A percentile compares a stretch with the other conserved stretches of the same genome.
Evolutionary conservation across 2,329 filamentous ascomycete species (phyloP).

Genomic region (Calonectria hawksworthii): DNA sequence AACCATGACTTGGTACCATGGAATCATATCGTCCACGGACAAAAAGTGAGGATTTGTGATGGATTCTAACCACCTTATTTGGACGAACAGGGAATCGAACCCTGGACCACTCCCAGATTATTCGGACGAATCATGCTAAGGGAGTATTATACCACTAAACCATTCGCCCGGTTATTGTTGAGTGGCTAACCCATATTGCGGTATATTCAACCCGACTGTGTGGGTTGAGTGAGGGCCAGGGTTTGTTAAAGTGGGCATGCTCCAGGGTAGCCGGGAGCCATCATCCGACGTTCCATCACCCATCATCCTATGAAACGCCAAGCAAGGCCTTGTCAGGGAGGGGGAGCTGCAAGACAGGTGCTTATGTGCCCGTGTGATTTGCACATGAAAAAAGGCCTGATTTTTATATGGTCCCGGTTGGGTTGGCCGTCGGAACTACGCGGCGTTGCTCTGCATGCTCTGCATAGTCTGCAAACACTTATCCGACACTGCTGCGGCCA

Average conservation of each 20-base stretch:
- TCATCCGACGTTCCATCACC: neutral
- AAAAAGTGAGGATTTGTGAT: conserved; percentile 9
- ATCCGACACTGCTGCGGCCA: neutral
- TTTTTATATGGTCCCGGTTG: neutral
- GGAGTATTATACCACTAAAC: conserved; percentile 48
- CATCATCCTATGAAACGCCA: neutral
- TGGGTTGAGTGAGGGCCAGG: neutral
- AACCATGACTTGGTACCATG: conserved; percentile 2
- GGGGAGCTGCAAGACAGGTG: neutral
- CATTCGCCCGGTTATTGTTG: conserved; percentile 41
- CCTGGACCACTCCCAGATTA: conserved; percentile 37
- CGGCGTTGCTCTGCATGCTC: conserved; percentile 1
- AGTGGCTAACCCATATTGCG: neutral
- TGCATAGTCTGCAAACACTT: neutral
- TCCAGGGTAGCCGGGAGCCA: conserved; percentile 9
- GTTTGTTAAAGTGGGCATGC: neutral
- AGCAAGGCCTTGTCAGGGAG: neutral
- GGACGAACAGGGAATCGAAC: conserved; percentile 46
- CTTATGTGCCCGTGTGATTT: neutral
- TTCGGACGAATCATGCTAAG: conserved; percentile 38
- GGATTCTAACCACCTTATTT: conserved; percentile 33
- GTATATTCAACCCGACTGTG: conserved; percentile 17
- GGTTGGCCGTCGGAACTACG: neutral
- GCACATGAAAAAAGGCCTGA: neutral
- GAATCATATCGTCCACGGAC: neutral